phyloP scores from a whole-genome alignment of 306 rosid species.

The Bauhinia variegata region DNA sequence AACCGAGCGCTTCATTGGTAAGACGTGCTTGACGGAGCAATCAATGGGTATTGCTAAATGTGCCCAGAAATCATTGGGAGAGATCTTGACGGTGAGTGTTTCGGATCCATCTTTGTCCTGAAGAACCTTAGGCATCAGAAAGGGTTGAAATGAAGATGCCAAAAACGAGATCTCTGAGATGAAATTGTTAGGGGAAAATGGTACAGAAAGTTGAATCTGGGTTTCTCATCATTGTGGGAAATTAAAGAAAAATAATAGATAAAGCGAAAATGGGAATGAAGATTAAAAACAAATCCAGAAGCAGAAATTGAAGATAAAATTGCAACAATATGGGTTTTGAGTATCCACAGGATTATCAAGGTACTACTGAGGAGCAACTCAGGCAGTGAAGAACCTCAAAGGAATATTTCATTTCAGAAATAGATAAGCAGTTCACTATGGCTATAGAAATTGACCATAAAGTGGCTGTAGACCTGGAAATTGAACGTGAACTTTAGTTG shows the following conservation, averaged over 20 bases:
- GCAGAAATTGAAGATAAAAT: background rate
- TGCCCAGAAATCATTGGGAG: constrained; percentile 42
- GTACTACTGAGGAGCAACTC: background rate
- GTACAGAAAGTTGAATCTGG: constrained; percentile 16
- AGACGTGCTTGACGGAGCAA: constrained; percentile 32
- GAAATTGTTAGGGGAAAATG: background rate
- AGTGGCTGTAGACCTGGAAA: background rate
- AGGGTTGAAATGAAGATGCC: background rate
- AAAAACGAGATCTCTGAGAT: background rate
- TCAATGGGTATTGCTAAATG: constrained; percentile 44
- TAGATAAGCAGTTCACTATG: constrained; percentile 31
- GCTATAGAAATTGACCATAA: constrained; percentile 26
- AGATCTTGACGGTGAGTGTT: constrained; percentile 46
- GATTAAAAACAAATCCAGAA: background rate
- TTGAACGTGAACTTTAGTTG: constrained; percentile 19
- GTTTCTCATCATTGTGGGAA: constrained; percentile 18
- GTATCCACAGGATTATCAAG: background rate
- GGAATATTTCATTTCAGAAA: constrained; percentile 24
- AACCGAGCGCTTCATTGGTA: constrained; percentile 76
- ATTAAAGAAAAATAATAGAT: background rate
- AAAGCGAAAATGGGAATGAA: background rate
- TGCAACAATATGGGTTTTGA: background rate
- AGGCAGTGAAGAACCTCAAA: constrained; percentile 29
- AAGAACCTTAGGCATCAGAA: constrained; percentile 51
- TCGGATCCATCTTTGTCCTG: constrained; percentile 61